phyloP scores from a whole-genome alignment of 257 asterid genomes.

The Primulina huaijiensis region DNA sequence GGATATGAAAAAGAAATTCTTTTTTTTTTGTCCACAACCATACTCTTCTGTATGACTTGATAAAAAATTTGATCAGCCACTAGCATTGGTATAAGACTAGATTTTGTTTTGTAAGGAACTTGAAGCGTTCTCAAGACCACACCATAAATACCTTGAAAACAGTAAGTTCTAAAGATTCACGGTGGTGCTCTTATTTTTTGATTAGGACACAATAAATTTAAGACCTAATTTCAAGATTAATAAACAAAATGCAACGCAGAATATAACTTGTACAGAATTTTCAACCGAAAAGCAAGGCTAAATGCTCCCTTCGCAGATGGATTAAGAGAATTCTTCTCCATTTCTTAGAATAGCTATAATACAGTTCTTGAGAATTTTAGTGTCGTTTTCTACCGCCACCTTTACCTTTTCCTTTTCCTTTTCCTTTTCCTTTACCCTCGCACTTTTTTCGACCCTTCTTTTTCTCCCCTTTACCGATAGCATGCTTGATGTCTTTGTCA shows the following conservation, averaged over 20 bases:
- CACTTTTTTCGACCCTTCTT: conserved; percentile 54
- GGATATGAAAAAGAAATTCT: too few species aligned
- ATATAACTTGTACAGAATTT: not conserved
- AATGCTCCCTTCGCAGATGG: not conserved
- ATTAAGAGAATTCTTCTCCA: not conserved
- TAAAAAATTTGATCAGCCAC: not conserved
- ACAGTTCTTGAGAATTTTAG: conserved; percentile 18
- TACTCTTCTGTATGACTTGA: too few species aligned
- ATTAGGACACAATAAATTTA: not conserved
- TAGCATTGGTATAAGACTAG: too few species aligned
- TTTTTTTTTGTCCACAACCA: too few species aligned
- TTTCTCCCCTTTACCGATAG: conserved; percentile 45
- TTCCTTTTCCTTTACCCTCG: conserved; percentile 26
- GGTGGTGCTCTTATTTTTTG: not conserved
- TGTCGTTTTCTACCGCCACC: conserved; percentile 46
- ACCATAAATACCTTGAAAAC: too few species aligned
- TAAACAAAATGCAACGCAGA: not conserved
- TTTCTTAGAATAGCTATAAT: not conserved
- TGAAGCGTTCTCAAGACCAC: not conserved
- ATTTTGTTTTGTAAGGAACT: too few species aligned
- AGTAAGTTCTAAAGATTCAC: too few species aligned
- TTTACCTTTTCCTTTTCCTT: conserved; percentile 16
- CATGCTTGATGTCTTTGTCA: conserved; percentile 23
- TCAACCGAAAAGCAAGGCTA: not conserved
- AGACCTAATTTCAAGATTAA: not conserved